Evolutionary conservation across 208 protist genomes (phyloP).

Genomic region (Trichomonas vaginalis): DNA sequence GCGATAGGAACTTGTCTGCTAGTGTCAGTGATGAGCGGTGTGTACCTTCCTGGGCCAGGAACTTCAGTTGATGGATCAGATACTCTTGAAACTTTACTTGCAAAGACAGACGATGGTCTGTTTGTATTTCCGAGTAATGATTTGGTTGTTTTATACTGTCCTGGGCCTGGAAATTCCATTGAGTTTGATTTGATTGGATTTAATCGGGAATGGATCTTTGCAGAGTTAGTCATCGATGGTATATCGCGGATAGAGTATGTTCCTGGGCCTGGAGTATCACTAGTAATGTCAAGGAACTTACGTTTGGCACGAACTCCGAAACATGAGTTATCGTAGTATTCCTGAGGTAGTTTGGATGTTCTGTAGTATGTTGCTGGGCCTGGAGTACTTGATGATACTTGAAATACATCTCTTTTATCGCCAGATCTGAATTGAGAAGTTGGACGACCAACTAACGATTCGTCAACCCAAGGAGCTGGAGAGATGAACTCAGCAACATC

Average conservation of each 20-base stretch:
- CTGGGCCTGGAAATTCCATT: not conserved
- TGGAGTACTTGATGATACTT: not conserved
- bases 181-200: not conserved
- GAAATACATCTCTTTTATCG: not conserved
- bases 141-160: not conserved
- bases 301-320: not conserved
- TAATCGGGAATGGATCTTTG: not conserved
- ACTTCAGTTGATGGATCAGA: not conserved
- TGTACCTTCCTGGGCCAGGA: not conserved
- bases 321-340: not conserved
- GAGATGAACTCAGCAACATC: not conserved
- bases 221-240: not conserved
- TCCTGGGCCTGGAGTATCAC: not conserved
- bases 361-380: not conserved
- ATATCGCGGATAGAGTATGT: not conserved
- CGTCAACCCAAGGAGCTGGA: not conserved
- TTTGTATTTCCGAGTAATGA: not conserved
- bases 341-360: not conserved
- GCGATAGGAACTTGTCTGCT: not conserved
- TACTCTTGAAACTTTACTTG: not conserved
- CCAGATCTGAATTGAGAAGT: not conserved
- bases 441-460: not conserved
- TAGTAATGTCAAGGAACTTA: too few relatives aligned
- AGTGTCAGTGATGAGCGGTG: not conserved
- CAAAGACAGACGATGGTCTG: not conserved